Evolutionary conservation across 208 protist genomes (phyloP).

Genomic region (Crithidia thermophila): DNA sequence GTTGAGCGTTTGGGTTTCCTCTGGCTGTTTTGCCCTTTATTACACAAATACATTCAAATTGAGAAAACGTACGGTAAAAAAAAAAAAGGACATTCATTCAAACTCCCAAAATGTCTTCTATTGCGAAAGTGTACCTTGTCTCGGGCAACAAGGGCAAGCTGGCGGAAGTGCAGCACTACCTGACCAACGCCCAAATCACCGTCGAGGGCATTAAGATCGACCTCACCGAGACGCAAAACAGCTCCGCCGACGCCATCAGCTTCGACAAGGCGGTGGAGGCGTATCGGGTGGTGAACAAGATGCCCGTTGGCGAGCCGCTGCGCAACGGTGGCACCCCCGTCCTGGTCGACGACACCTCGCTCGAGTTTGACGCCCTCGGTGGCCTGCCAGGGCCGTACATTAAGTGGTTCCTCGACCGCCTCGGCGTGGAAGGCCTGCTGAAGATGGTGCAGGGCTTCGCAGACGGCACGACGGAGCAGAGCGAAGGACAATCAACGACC

Average conservation of each 20-base stretch:
- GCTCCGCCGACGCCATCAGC: constrained; percentile 89
- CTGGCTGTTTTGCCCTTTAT: constrained; percentile 14
- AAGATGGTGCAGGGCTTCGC: constrained; percentile 92
- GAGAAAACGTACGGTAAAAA: neutral
- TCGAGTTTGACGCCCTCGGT: constrained; percentile 97
- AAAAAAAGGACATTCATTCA: neutral
- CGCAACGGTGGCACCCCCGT: constrained; percentile 36
- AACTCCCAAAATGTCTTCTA: constrained; percentile 28
- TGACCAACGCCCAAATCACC: constrained; percentile 41
- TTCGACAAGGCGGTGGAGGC: constrained; percentile 93
- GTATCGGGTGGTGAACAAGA: constrained; percentile 46
- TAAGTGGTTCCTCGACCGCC: constrained; percentile 97
- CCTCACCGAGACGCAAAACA: constrained; percentile 96
- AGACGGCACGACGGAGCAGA: constrained; percentile 34
- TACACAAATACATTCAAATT: neutral
- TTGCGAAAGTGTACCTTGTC: constrained; percentile 64
- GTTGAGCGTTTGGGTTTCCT: neutral
- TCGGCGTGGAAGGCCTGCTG: constrained; percentile 91
- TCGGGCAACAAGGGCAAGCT: constrained; percentile 99
- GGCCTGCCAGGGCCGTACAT: constrained; percentile 98
- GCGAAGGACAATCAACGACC: constrained; percentile 33
- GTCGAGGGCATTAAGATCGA: constrained; percentile 71
- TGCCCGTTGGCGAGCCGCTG: constrained; percentile 22
- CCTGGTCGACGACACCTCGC: constrained; percentile 97
- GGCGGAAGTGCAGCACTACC: constrained; percentile 90